Percentiles rank a stretch among this genome's conserved stretches.
phyloP scores from a whole-genome alignment of 441 rosid genomes.

The Rhodomyrtus psidioides region DNA sequence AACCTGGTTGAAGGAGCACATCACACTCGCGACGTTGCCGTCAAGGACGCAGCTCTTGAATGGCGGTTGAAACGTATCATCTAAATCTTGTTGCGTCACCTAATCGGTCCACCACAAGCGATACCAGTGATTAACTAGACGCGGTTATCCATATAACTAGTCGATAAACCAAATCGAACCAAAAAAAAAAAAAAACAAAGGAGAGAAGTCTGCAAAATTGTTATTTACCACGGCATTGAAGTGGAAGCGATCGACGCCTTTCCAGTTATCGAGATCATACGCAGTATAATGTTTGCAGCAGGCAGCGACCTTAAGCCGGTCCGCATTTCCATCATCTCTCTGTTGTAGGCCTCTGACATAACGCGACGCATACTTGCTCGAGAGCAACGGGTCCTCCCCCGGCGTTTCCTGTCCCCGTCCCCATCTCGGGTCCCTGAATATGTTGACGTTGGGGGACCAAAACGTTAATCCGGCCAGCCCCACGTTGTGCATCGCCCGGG shows the following conservation, averaged over 20 bases:
- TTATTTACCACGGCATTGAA: constrained; percentile 73
- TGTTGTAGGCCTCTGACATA: constrained; percentile 76
- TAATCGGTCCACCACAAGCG: constrained; percentile 16
- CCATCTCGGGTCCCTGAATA: constrained; percentile 96
- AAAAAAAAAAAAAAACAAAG: no score
- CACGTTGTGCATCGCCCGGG: constrained; percentile 96
- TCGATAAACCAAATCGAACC: neutral
- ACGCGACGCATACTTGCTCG: constrained; percentile 60
- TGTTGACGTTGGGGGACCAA: constrained; percentile 95
- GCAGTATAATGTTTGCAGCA: constrained; percentile 97
- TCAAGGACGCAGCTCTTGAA: constrained; percentile 87
- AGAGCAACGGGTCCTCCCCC: constrained; percentile 84
- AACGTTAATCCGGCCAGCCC: constrained; percentile 85
- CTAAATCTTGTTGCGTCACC: constrained; percentile 87
- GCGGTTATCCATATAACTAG: neutral
- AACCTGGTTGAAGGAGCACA: constrained; percentile 88
- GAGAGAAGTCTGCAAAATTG: neutral
- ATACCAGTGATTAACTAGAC: neutral
- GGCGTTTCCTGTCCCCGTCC: constrained; percentile 98
- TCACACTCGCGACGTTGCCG: constrained; percentile 92
- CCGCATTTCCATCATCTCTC: constrained; percentile 36
- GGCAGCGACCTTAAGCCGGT: constrained; percentile 81
- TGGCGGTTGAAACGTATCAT: constrained; percentile 90
- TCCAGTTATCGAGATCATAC: constrained; percentile 86
- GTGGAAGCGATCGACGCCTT: constrained; percentile 60